A percentile compares a stretch with the other conserved stretches of the same genome.
Evolutionary conservation across 225 moss, liverwort and hornwort genomes (phyloP).

Genomic region (Straminergon stramineum): DNA sequence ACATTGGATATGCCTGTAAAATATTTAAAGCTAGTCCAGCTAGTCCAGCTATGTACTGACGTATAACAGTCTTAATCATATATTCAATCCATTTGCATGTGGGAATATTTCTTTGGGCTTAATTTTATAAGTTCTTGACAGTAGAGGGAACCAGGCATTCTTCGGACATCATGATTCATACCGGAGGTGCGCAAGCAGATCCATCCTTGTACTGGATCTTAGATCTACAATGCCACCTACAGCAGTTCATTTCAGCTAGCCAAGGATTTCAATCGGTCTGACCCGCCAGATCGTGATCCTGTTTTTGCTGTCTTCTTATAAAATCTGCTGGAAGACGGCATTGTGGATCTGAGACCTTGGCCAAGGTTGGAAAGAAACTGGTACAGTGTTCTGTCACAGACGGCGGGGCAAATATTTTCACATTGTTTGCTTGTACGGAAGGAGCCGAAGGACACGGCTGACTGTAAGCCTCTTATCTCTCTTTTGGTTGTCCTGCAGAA

Average conservation of each 20-base stretch:
- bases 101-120: background rate
- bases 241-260: background rate
- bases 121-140: background rate
- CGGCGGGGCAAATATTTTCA: background rate
- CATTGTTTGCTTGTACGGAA: background rate
- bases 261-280: background rate
- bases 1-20: background rate
- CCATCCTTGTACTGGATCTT: conserved; percentile 18
- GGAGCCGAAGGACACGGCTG: background rate
- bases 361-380: conserved; percentile 1
- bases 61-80: background rate
- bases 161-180: background rate
- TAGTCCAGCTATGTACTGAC: background rate
- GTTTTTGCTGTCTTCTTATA: background rate
- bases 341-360: conserved; percentile 8
- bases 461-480: background rate
- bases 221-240: conserved; percentile 29
- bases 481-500: background rate
- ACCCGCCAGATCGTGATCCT: background rate
- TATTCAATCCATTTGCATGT: background rate
- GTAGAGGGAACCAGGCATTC: background rate
- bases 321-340: conserved; percentile 2
- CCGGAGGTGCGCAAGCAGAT: background rate
- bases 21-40: background rate
- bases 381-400: background rate